Evolutionary conservation across 257 asterid species (phyloP), one percentile per base, ranked within the genome.

Genomic region (Ballota nigra): DNA sequence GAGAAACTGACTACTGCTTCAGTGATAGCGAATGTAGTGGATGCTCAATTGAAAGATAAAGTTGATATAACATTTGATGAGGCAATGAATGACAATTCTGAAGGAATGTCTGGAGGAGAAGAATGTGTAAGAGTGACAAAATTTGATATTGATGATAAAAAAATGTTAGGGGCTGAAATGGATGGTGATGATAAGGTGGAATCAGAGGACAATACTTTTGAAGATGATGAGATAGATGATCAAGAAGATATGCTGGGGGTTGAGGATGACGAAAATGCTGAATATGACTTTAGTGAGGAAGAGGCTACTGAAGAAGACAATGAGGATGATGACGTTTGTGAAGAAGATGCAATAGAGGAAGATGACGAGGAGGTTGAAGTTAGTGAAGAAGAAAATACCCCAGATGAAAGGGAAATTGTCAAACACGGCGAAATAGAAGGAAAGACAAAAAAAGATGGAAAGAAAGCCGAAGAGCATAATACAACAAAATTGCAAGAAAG

Each of bases 401-500:
- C 56, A 71, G 49, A 70, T 43, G 66, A 70, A 68, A 74, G 64
- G 20, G 71, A 49, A 67, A 63, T 45, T 66, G 72, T 66, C 8
- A 36, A 70, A 34, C 74, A 20, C 41, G 74, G 57, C 26, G 66
- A 33, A 53, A 49, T 9, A 13, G 73, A 52, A 34, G 77, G 70
- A 36, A 69, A 55, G 49, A 61, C 74, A 26, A 60, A 78, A 31
- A 66, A 56, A 66, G 69, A 75, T 60, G 77, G 49, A 28, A 63
- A 12, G 49, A 72, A 63, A 24, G 73, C 63, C 67, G 79, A 75
- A 24, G 75, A 69, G 68, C 66, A 52, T 43, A 75, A 45, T 34
- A 71, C 55, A n/a, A 78, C 75, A 74, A 78, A 87, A 78, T 71
- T 63, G 41, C 78, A 79, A 84, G 77, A 51, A 72, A 78, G 79